Conservation (phyloP, 1,284 basidiomycete genomes). For the Fomitiporia mediterranea region DNA sequence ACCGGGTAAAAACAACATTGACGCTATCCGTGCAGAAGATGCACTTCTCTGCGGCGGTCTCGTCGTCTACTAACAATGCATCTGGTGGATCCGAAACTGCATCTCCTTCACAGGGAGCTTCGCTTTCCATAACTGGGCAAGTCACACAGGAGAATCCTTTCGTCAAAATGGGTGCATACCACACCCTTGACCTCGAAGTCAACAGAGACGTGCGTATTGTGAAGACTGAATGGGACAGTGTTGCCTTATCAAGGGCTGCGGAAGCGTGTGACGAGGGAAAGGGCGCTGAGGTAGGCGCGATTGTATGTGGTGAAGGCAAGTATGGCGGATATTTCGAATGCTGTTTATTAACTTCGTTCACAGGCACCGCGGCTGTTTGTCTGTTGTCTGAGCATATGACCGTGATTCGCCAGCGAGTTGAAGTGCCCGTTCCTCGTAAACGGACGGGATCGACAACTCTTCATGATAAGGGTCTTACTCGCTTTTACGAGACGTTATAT, state of each 20-base stretch:
- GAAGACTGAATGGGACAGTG: conserved; percentile 89
- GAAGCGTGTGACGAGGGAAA: conserved; percentile 90
- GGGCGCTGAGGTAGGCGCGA: conserved; percentile 94
- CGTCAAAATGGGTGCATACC: conserved; percentile 92
- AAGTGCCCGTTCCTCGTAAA: conserved; percentile 89
- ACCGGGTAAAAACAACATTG: conserved; percentile 80
- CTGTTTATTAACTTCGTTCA: conserved; percentile 10
- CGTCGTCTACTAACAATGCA: conserved; percentile 48
- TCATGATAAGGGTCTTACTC: conserved; percentile 82
- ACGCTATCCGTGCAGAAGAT: conserved; percentile 74
- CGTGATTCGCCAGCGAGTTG: conserved; percentile 86
- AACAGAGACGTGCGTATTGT: conserved; percentile 92
- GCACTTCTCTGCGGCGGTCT: conserved; percentile 25
- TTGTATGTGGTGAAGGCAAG: conserved; percentile 88
- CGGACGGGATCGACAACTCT: conserved; percentile 75
- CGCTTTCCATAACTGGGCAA: conserved; percentile 84
- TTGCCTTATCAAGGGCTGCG: conserved; percentile 77
- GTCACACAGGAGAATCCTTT: conserved; percentile 89
- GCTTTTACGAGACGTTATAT: conserved; percentile 84
- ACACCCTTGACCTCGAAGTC: conserved; percentile 91
- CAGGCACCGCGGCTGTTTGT: conserved; percentile 90
- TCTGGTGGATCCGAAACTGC: conserved; percentile 36
- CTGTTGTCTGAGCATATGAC: conserved; percentile 97
- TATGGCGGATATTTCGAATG: neutral
- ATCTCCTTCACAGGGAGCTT: conserved; percentile 44